These are phyloP conservation scores for Cladophialophora exuberans DNA, from an alignment of 2,329 filamentous ascomycete species.

Conservation along the genomic window DNA sequence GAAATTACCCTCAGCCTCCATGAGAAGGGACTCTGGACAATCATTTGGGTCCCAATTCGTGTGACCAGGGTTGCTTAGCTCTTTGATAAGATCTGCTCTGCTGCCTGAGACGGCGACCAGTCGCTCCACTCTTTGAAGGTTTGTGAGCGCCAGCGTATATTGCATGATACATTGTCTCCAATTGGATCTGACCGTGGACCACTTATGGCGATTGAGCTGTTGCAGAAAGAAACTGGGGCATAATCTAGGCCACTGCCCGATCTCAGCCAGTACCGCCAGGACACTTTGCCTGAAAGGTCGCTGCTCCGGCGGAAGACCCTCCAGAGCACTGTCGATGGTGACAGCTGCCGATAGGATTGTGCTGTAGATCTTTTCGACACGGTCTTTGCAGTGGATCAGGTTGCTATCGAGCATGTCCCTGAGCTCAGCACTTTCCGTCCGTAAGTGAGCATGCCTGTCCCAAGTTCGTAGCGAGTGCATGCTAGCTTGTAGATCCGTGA, in stretches of 20 bases:
- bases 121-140: constrained; percentile 36
- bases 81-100: constrained; percentile 31
- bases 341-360: background rate
- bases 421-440: background rate
- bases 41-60: constrained; percentile 55
- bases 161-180: constrained; percentile 33
- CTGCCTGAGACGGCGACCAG: constrained; percentile 26
- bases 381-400: background rate
- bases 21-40: constrained; percentile 64
- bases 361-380: background rate
- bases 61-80: constrained; percentile 56
- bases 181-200: background rate
- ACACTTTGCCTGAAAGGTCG: background rate
- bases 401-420: background rate
- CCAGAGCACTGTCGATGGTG: background rate
- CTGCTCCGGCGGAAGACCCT: background rate
- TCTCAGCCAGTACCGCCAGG: background rate
- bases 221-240: constrained; percentile 7
- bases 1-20: constrained; percentile 67
- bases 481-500: background rate
- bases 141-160: constrained; percentile 36
- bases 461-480: background rate
- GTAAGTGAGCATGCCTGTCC: background rate
- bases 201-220: constrained; percentile 10
- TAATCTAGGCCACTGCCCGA: constrained; percentile 3